Conservation (phyloP, 2,329 filamentous ascomycete species). For the Venturia nashicola region DNA sequence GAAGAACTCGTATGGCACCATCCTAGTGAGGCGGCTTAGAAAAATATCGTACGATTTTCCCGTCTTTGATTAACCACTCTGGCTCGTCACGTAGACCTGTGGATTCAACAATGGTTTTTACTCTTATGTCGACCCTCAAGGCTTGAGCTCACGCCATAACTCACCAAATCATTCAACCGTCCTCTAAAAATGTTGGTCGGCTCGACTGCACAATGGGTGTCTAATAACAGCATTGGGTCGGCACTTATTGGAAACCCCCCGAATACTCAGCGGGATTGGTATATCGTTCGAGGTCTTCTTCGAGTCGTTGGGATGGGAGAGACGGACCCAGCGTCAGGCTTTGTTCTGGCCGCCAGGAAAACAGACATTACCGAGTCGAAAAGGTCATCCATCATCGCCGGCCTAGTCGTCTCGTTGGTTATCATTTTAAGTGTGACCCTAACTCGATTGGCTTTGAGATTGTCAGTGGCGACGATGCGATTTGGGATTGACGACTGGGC, state of each 20-base stretch:
- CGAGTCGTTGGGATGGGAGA: neutral
- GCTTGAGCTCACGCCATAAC: neutral
- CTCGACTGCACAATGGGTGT: neutral
- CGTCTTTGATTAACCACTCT: neutral
- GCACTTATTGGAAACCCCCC: neutral
- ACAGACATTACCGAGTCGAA: conserved; percentile 14
- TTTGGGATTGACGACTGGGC: conserved; percentile 23
- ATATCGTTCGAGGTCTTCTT: neutral
- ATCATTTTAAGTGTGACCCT: conserved; percentile 19
- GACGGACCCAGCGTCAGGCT: neutral
- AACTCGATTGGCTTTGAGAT: conserved; percentile 17
- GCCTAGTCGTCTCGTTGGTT: conserved; percentile 19
- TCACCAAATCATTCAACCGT: neutral
- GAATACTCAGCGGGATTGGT: neutral
- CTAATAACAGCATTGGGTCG: neutral
- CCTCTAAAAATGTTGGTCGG: neutral
- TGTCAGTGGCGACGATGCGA: conserved; percentile 16
- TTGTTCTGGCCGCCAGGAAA: neutral
- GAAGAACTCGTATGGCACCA: neutral
- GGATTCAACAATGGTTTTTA: neutral
- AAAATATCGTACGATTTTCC: neutral
- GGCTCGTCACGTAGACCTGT: neutral
- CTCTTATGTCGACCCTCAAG: neutral
- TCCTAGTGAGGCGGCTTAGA: neutral
- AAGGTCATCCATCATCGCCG: conserved; percentile 17